Base-by-base conservation (phyloP, 2,329 filamentous ascomycete genomes). In the Macrophomina phaseolina region DNA sequence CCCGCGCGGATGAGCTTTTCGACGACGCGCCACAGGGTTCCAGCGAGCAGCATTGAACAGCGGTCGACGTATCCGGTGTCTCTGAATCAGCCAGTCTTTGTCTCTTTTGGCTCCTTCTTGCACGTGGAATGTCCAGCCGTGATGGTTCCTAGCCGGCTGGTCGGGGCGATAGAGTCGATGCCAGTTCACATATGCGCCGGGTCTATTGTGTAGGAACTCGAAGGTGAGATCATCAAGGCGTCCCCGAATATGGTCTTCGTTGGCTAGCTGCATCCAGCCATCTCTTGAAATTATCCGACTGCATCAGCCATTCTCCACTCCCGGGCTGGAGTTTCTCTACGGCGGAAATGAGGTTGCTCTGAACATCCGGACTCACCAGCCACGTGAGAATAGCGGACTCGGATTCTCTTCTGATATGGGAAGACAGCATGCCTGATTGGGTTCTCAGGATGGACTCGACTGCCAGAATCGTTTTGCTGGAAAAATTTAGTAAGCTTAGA, bases 11-110 rank as follows among this genome's bases (percentile, higher is more conserved):
- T 8, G n/a, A 56, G 53, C 18, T 23, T 28, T 18, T 23, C 53
- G 18, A 56, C 53, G n/a, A 56, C 53, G n/a, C 53, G 53, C 53
- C 53, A 56, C 5, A 56, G 34, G 34, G 36, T 56, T 56, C 34
- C 53, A 40, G 16, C 16, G n/a, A 7, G 53, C 53, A n/a, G 53
- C 53, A n/a, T 23, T 14, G 18, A 40, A 56, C 3, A 56, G 36
- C 18, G 53, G 53, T 2, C 34, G n/a, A 6, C 53, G 53, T 3
- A 40, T 28, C 4, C n/a, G 16, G 36, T 56, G 53, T 12, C 34
- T 23, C 11, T 18, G 14, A 3, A 14, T 40, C 4, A 56, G 36
- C 53, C 53, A 56, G 7, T 12, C 34, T 14, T 40, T 40, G 34
- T 56, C 36, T 9, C 53, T n/a, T 18, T 23, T 28, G 8, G 36